phyloP scores from a whole-genome alignment of 2,329 filamentous ascomycete species.

The Dendrostoma leiphaemia region DNA sequence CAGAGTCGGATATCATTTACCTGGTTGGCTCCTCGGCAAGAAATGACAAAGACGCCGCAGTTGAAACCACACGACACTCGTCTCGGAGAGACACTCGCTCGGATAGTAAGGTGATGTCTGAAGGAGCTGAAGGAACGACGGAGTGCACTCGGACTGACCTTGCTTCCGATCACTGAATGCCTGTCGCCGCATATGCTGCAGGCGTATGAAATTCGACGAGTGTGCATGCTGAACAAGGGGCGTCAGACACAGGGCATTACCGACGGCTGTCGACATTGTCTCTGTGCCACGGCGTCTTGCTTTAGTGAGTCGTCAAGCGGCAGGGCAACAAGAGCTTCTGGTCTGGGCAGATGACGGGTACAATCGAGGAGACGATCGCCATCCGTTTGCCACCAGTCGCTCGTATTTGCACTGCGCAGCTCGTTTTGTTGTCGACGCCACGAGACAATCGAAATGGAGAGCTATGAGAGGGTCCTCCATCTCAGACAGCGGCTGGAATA shows the following conservation, averaged over 20 bases:
- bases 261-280: background rate
- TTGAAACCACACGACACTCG: no score
- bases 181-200: no score
- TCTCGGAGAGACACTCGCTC: no score
- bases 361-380: background rate
- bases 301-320: conserved; percentile 1
- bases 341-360: background rate
- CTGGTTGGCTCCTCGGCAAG: no score
- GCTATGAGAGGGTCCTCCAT: background rate
- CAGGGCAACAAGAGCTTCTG: background rate
- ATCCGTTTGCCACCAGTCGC: background rate
- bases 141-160: background rate
- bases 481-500: background rate
- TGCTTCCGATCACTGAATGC: no score
- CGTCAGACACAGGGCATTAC: background rate
- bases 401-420: background rate
- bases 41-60: no score
- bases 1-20: no score
- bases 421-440: conserved; percentile 4
- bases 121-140: no score
- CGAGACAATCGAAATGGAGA: background rate
- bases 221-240: background rate
- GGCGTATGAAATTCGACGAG: background rate
- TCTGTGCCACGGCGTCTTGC: background rate
- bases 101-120: no score